These are phyloP conservation scores for Dittrichia graveolens DNA, from an alignment of 129 eudicot species.

Conservation along the genomic window DNA sequence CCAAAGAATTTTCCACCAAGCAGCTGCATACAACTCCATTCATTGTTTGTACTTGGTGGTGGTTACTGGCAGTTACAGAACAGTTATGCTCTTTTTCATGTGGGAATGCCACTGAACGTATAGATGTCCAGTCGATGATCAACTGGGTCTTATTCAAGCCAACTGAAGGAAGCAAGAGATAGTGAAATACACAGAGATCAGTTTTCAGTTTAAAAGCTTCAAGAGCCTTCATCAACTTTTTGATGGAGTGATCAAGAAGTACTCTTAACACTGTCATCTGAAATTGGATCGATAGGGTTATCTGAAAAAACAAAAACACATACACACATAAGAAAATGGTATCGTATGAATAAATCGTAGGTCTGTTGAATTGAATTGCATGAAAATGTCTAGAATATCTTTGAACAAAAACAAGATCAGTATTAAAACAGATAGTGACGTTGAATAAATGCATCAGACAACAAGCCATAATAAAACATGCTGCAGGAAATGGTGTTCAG, in stretches of 20 bases:
- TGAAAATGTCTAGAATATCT: neutral
- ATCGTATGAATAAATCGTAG: neutral
- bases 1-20: slow-evolving; percentile 61
- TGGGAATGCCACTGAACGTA: slow-evolving; percentile 40
- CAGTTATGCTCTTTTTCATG: slow-evolving; percentile 11
- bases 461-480: neutral
- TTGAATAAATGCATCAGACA: neutral
- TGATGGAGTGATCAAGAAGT: slow-evolving; percentile 45
- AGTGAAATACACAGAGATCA: slow-evolving; percentile 36
- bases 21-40: slow-evolving; percentile 57
- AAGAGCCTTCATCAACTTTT: slow-evolving; percentile 33
- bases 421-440: neutral
- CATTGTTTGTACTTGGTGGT: slow-evolving; percentile 38
- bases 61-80: slow-evolving; percentile 4
- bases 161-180: slow-evolving; percentile 67
- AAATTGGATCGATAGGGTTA: slow-evolving; percentile 8
- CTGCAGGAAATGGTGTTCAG: neutral
- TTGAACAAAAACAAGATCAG: neutral
- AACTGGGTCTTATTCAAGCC: slow-evolving; percentile 16
- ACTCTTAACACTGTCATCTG: slow-evolving; percentile 43
- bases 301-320: slow-evolving; percentile 17
- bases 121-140: slow-evolving; percentile 61
- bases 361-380: neutral
- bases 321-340: neutral
- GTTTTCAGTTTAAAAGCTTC: neutral